Evolutionary conservation across 768 basidiomycete genomes (phyloP).

Genomic region (Pisolithus tinctorius): DNA sequence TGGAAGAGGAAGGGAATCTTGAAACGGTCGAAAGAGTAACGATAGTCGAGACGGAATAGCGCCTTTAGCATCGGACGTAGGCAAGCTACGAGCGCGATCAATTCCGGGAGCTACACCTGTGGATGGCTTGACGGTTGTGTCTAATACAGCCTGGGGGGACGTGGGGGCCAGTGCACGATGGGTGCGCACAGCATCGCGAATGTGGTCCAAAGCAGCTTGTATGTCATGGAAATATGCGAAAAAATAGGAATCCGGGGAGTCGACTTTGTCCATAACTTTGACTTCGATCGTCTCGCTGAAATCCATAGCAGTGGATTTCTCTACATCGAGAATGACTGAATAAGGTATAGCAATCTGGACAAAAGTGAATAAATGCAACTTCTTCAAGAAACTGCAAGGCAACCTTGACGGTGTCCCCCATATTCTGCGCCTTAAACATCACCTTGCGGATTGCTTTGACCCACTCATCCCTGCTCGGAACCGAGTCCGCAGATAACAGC

Average conservation of each 20-base stretch:
- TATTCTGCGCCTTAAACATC: slow-evolving; percentile 94
- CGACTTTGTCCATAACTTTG: slow-evolving; percentile 78
- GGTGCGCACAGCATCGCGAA: slow-evolving; percentile 66
- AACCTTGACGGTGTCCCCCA: slow-evolving; percentile 93
- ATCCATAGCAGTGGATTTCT: slow-evolving; percentile 83
- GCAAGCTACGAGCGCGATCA: slow-evolving; percentile 37
- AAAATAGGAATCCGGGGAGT: slow-evolving; percentile 82
- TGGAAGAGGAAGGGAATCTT: slow-evolving; percentile 42
- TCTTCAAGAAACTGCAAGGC: not conserved
- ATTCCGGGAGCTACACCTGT: slow-evolving; percentile 17
- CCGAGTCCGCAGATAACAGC: slow-evolving; percentile 67
- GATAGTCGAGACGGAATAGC: slow-evolving; percentile 55
- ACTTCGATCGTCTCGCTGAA: slow-evolving; percentile 96
- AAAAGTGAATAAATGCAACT: slow-evolving; percentile 5
- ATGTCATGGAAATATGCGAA: slow-evolving; percentile 92
- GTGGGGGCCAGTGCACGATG: slow-evolving; percentile 32
- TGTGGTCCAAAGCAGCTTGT: slow-evolving; percentile 68
- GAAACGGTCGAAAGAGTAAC: slow-evolving; percentile 62
- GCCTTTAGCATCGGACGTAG: slow-evolving; percentile 26
- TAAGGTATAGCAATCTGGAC: slow-evolving; percentile 88
- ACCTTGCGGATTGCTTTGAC: slow-evolving; percentile 90
- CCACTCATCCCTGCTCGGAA: slow-evolving; percentile 89
- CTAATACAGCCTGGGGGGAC: slow-evolving; percentile 36
- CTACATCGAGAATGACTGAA: slow-evolving; percentile 81
- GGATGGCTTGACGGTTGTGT: slow-evolving; percentile 47